Evolutionary conservation across 768 basidiomycete species (phyloP).

Genomic region (Trichaptum fuscoviolaceum): DNA sequence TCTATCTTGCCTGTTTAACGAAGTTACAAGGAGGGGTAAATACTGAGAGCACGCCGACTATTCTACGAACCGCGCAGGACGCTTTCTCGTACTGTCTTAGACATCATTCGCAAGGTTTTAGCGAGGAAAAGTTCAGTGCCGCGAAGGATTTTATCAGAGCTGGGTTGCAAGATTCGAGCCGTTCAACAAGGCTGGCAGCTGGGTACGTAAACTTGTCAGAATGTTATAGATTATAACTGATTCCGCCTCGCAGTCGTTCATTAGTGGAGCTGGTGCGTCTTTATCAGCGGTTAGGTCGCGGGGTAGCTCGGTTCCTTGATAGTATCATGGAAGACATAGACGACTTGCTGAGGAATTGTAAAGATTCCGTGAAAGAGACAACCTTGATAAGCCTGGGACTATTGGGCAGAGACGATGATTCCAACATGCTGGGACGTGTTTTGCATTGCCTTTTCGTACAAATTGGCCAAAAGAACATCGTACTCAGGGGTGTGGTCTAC

Average conservation of each 20-base stretch:
- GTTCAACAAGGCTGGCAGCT: slow-evolving; percentile 58
- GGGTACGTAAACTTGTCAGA: slow-evolving; percentile 45
- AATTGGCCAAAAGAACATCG: slow-evolving; percentile 60
- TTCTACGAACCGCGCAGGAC: neutral
- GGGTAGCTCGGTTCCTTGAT: slow-evolving; percentile 31
- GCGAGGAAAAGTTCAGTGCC: slow-evolving; percentile 13
- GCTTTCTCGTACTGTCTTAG: neutral
- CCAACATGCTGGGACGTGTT: slow-evolving; percentile 51
- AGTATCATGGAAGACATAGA: slow-evolving; percentile 41
- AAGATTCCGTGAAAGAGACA: slow-evolving; percentile 54
- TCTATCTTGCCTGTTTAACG: neutral
- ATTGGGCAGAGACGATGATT: slow-evolving; percentile 43
- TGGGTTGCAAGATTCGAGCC: slow-evolving; percentile 49
- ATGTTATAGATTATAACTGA: slow-evolving; percentile 2
- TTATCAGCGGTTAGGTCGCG: slow-evolving; percentile 30
- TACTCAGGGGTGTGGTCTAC: slow-evolving; percentile 63
- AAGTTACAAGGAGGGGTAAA: neutral
- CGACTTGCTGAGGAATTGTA: slow-evolving; percentile 40
- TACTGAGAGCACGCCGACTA: neutral
- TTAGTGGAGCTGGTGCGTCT: slow-evolving; percentile 42
- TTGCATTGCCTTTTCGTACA: slow-evolving; percentile 61
- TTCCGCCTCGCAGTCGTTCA: slow-evolving; percentile 35
- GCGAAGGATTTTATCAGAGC: slow-evolving; percentile 35
- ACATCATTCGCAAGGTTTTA: slow-evolving; percentile 1
- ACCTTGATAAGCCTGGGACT: slow-evolving; percentile 54